phyloP scores from a whole-genome alignment of 1,284 basidiomycete genomes.

The Malassezia cuniculi region DNA sequence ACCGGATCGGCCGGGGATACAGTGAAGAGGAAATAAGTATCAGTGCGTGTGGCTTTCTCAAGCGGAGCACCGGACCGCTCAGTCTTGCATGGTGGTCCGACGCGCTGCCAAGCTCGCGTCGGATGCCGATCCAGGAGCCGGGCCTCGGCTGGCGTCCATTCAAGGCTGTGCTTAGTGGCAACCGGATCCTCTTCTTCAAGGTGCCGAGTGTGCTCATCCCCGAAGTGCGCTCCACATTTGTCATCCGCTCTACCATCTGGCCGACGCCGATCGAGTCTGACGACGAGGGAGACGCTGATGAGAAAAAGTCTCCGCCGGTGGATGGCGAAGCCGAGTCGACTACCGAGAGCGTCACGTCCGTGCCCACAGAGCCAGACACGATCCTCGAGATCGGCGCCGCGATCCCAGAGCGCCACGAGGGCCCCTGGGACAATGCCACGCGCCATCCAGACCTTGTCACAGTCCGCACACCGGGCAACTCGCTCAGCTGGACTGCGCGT shows the following conservation, averaged over 20 bases:
- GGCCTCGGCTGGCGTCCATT: conserved; percentile 41
- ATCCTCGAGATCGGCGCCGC: no score
- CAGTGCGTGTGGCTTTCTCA: conserved; percentile 9
- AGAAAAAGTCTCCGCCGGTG: not conserved
- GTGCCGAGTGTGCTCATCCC: conserved; percentile 29
- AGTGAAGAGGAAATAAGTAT: no score
- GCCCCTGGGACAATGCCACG: conserved; percentile 19
- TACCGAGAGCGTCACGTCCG: no score
- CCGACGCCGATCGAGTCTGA: not conserved
- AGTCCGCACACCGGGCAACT: conserved; percentile 14
- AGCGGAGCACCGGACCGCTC: conserved; percentile 9
- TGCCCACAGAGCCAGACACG: no score
- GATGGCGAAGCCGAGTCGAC: not conserved
- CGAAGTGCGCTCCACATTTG: conserved; percentile 23
- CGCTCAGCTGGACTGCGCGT: conserved; percentile 25
- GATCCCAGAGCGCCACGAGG: not conserved
- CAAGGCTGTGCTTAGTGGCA: conserved; percentile 31
- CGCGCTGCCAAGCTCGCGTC: not conserved
- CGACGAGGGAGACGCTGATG: not conserved
- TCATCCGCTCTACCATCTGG: conserved; percentile 7
- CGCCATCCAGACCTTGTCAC: conserved; percentile 29
- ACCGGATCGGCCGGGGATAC: no score
- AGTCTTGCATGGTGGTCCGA: conserved; percentile 12
- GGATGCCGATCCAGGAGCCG: conserved; percentile 1
- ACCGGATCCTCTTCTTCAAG: conserved; percentile 39